These are phyloP conservation scores for Ashbya aceris DNA, from an alignment of 1,139 yeast genomes.

Conservation along the genomic window DNA sequence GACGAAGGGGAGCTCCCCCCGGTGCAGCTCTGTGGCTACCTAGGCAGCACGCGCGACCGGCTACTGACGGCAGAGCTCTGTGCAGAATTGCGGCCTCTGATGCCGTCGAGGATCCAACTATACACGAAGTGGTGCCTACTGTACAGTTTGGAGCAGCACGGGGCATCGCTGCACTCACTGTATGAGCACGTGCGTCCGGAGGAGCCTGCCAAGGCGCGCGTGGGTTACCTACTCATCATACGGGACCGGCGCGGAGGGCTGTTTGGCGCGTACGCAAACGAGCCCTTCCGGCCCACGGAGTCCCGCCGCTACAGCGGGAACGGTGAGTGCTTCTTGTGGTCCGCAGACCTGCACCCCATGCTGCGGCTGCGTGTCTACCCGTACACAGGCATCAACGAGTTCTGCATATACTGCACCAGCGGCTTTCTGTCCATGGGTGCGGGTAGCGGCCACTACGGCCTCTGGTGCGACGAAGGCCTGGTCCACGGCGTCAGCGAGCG, in stretches of 20 bases:
- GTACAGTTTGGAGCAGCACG: slow-evolving; percentile 85
- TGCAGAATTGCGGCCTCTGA: slow-evolving; percentile 57
- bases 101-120: slow-evolving; percentile 74
- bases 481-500: slow-evolving; percentile 67
- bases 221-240: slow-evolving; percentile 64
- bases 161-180: slow-evolving; percentile 74
- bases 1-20: slow-evolving; percentile 36
- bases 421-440: slow-evolving; percentile 81
- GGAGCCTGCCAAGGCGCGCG: slow-evolving; percentile 27
- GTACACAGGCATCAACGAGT: slow-evolving; percentile 83
- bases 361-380: slow-evolving; percentile 54
- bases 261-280: slow-evolving; percentile 83
- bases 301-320: slow-evolving; percentile 77
- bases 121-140: slow-evolving; percentile 67
- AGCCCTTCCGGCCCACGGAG: slow-evolving; percentile 59
- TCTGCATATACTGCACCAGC: slow-evolving; percentile 71
- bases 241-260: slow-evolving; percentile 51
- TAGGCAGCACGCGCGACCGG: slow-evolving; percentile 44
- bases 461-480: slow-evolving; percentile 75
- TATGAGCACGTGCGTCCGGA: slow-evolving; percentile 37
- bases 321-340: slow-evolving; percentile 94
- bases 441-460: slow-evolving; percentile 86
- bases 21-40: slow-evolving; percentile 47
- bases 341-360: slow-evolving; percentile 37
- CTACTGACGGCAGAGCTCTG: slow-evolving; percentile 56